Evolutionary conservation across 768 basidiomycete genomes (phyloP).

Genomic region (Pleurotus citrinopileatus): DNA sequence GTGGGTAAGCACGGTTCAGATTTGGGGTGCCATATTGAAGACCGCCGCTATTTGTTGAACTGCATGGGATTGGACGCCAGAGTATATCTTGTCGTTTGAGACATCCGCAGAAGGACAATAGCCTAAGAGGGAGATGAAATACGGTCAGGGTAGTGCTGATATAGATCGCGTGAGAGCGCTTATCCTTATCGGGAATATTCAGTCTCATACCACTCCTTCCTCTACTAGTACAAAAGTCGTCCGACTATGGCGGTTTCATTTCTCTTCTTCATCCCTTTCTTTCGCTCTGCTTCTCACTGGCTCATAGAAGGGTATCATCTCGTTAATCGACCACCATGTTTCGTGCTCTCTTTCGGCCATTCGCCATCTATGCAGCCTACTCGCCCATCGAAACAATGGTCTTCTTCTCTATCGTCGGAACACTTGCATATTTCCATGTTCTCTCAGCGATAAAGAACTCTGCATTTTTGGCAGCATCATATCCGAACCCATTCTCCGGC

Average conservation of each 20-base stretch:
- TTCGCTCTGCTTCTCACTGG: neutral
- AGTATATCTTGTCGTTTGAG: neutral
- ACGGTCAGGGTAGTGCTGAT: neutral
- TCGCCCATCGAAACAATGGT: slow-evolving; percentile 90
- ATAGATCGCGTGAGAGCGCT: neutral
- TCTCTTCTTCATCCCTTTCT: neutral
- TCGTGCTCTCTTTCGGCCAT: slow-evolving; percentile 57
- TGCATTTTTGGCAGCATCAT: slow-evolving; percentile 63
- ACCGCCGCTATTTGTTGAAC: neutral
- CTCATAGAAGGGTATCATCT: neutral
- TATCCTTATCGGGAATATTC: neutral
- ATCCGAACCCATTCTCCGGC: slow-evolving; percentile 40
- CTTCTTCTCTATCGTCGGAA: slow-evolving; percentile 83
- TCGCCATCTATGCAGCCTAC: slow-evolving; percentile 70
- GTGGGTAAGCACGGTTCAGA: slow-evolving; percentile 12
- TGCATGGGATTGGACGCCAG: too few species aligned
- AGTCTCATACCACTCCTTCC: neutral
- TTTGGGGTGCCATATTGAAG: neutral
- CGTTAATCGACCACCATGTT: neutral
- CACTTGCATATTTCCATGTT: slow-evolving; percentile 93
- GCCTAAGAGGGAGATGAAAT: neutral
- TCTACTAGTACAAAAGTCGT: neutral
- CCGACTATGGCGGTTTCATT: neutral
- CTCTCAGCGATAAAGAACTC: slow-evolving; percentile 88
- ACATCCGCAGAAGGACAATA: neutral